These are phyloP conservation scores for Hygrophoropsis aurantiaca DNA, from an alignment of 768 basidiomycete species.

Conservation along the genomic window DNA sequence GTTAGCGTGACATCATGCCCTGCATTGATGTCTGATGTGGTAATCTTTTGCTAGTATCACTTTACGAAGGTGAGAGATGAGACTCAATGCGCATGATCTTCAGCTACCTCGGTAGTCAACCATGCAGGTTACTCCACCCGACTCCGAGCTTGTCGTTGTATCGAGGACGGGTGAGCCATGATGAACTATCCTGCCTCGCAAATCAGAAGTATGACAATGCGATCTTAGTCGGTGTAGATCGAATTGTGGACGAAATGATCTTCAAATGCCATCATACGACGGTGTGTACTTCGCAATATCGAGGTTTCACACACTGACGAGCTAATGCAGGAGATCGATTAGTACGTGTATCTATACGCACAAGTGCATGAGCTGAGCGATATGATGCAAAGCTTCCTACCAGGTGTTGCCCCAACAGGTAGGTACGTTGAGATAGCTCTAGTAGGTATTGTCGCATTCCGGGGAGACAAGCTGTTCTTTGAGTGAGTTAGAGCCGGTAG, in stretches of 20 bases:
- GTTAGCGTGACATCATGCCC: constrained; percentile 16
- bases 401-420: constrained; percentile 36
- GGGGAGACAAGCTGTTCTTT: constrained; percentile 50
- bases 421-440: constrained; percentile 41
- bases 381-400: constrained; percentile 21
- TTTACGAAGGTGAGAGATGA: constrained; percentile 30
- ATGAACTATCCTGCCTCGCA: no score
- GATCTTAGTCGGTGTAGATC: constrained; percentile 37
- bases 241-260: constrained; percentile 49
- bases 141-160: constrained; percentile 39
- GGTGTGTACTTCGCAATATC: constrained; percentile 15
- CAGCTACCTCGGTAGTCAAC: no score
- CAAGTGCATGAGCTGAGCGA: constrained; percentile 3
- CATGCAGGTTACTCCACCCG: constrained; percentile 39
- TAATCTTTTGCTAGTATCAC: constrained; percentile 29
- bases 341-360: constrained; percentile 21
- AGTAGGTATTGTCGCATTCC: constrained; percentile 44
- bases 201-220: background rate
- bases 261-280: constrained; percentile 42
- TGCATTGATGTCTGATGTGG: background rate
- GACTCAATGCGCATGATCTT: no score
- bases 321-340: constrained; percentile 38
- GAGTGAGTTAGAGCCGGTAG: constrained; percentile 33
- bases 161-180: constrained; percentile 41
- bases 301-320: background rate